A percentile compares a stretch with the other conserved stretches of the same genome.
Evolutionary conservation across 495 filamentous ascomycete genomes (phyloP).

Genomic region (Usnea hakonensis): DNA sequence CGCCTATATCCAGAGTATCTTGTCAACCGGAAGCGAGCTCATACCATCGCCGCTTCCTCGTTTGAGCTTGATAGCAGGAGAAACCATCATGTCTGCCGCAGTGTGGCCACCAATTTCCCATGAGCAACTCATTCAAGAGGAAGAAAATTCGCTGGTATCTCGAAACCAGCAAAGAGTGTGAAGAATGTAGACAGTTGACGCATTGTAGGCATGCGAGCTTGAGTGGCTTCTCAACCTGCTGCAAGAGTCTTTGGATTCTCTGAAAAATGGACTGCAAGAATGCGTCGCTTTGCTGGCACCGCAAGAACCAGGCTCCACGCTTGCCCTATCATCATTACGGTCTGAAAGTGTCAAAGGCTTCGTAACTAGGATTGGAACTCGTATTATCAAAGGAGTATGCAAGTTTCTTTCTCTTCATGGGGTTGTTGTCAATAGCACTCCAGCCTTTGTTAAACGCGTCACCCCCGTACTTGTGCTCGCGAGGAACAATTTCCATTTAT

Average conservation of each 20-base stretch:
- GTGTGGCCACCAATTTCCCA: constrained; percentile 55
- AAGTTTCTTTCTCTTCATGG: neutral
- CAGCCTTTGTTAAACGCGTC: neutral
- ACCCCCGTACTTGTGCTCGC: neutral
- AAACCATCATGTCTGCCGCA: constrained; percentile 21
- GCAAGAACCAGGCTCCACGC: constrained; percentile 71
- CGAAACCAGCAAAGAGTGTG: neutral
- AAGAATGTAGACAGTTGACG: constrained; percentile 18
- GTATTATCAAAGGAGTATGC: constrained; percentile 68
- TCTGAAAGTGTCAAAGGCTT: constrained; percentile 88
- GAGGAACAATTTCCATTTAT: neutral
- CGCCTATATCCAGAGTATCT: neutral
- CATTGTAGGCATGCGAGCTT: constrained; percentile 61
- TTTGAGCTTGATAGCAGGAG: neutral
- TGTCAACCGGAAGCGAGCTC: no score
- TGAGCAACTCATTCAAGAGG: constrained; percentile 55
- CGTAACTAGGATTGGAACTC: constrained; percentile 71
- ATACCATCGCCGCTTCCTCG: neutral
- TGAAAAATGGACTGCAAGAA: constrained; percentile 82
- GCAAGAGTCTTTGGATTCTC: constrained; percentile 62
- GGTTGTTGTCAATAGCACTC: neutral
- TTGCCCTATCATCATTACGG: constrained; percentile 78
- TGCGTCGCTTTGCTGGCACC: constrained; percentile 78
- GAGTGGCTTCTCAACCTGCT: constrained; percentile 79
- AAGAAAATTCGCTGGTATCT: constrained; percentile 60